A percentile compares a stretch with the other conserved stretches of the same genome.
Conservation (phyloP, 164 flowering plant species). For the Vitis labrusca region DNA sequence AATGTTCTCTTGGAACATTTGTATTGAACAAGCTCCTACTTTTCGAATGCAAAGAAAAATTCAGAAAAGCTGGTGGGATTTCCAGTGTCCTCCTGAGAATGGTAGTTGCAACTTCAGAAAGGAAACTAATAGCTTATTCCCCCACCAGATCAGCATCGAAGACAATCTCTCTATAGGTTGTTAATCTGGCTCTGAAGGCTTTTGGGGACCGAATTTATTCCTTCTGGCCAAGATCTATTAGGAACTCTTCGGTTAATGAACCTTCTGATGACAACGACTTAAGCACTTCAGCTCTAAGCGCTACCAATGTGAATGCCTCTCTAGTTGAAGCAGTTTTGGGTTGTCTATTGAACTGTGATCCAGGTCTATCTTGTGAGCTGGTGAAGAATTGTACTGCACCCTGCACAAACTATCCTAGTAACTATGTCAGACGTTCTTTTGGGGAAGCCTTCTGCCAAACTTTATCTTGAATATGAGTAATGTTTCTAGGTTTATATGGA, state of each 20-base stretch:
- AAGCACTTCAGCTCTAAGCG: conserved; percentile 36
- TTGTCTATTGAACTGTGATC: conserved; percentile 79
- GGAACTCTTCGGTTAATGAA: conserved; percentile 20
- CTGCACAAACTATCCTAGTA: conserved; percentile 59
- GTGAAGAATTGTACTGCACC: conserved; percentile 67
- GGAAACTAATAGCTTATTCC: too few relatives aligned
- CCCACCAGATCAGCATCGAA: too few relatives aligned
- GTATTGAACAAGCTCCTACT: too few relatives aligned
- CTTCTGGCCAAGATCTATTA: conserved; percentile 85
- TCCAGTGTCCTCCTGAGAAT: too few relatives aligned
- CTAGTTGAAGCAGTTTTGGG: conserved; percentile 79
- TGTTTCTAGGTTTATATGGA: conserved; percentile 81
- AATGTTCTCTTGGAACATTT: too few relatives aligned
- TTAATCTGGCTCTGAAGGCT: conserved; percentile 48
- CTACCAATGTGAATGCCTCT: conserved; percentile 62
- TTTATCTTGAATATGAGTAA: conserved; percentile 47
- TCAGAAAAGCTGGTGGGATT: too few relatives aligned
- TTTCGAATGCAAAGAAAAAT: too few relatives aligned
- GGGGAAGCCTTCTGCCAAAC: conserved; percentile 63
- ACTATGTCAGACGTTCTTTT: conserved; percentile 82
- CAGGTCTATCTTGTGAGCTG: conserved; percentile 82
- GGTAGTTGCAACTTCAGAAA: too few relatives aligned
- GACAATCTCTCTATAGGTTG: conserved; percentile 16
- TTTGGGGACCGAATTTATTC: conserved; percentile 61
- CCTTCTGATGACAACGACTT: conserved; percentile 31